Percentiles rank a stretch among this genome's conserved stretches.
These are phyloP conservation scores for Cryphonectria parasitica DNA, from an alignment of 2,329 filamentous ascomycete species.

Conservation along the genomic window DNA sequence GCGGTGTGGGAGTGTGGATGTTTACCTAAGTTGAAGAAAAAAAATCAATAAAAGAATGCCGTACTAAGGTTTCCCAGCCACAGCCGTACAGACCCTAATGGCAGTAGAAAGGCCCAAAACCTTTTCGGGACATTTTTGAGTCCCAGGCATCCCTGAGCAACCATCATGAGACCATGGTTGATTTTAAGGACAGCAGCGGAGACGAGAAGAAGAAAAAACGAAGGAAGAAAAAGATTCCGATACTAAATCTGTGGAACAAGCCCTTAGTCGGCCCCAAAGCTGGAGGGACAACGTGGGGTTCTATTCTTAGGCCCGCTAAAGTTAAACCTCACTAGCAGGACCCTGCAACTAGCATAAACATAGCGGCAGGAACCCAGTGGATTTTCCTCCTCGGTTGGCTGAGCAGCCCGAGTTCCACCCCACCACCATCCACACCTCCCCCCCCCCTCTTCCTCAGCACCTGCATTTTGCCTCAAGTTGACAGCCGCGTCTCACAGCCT, in stretches of 20 bases:
- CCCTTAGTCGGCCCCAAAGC: background rate
- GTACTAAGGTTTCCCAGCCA: background rate
- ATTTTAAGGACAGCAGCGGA: background rate
- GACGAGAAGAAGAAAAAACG: background rate
- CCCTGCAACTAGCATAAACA: background rate
- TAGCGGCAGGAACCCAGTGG: background rate
- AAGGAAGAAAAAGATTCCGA: background rate
- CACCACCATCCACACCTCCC: background rate
- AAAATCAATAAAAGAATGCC: background rate
- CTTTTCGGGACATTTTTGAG: background rate
- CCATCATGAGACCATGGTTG: background rate
- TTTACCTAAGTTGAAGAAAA: background rate
- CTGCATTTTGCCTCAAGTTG: slow-evolving; percentile 10
- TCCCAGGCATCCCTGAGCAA: background rate
- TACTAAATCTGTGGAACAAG: background rate
- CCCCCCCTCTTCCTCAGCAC: background rate
- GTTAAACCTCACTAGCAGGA: background rate
- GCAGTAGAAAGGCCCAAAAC: background rate
- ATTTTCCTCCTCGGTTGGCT: background rate
- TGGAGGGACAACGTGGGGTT: slow-evolving; percentile 14
- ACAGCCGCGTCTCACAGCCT: slow-evolving; percentile 17
- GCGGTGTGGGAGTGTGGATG: background rate
- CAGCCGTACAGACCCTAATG: background rate
- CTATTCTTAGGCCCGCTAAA: slow-evolving; percentile 22
- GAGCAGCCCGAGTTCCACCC: background rate